Conservation (phyloP, 1,139 yeast genomes). For the Candida tropicalis region DNA sequence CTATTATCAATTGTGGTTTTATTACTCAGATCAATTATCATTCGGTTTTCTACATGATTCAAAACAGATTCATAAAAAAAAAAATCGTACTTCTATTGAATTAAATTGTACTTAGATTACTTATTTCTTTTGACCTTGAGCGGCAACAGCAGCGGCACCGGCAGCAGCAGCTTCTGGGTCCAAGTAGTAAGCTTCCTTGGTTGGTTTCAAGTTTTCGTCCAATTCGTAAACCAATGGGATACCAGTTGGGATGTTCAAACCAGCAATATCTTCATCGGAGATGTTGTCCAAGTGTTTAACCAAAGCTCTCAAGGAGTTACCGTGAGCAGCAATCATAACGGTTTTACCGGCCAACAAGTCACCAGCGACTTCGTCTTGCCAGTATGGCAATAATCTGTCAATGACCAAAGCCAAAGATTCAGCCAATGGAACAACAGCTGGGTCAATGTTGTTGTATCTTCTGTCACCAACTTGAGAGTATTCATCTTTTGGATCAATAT, state of each 20-base stretch:
- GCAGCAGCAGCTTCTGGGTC: constrained; percentile 99
- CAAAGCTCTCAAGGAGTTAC: constrained; percentile 96
- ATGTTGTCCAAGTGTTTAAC: constrained; percentile 96
- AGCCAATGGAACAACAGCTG: constrained; percentile 85
- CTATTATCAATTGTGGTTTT: no score
- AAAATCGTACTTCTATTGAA: background rate
- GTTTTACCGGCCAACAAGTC: constrained; percentile 87
- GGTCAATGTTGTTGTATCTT: constrained; percentile 84
- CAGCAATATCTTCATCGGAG: constrained; percentile 91
- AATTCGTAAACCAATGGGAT: constrained; percentile 97
- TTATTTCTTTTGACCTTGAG: constrained; percentile 73
- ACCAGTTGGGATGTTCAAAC: constrained; percentile 97
- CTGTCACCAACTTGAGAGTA: constrained; percentile 85
- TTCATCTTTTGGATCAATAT: constrained; percentile 73
- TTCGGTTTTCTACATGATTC: no score
- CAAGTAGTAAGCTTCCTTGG: constrained; percentile 92
- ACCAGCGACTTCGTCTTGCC: constrained; percentile 91
- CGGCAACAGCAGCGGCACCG: constrained; percentile 99
- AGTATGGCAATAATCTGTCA: constrained; percentile 96
- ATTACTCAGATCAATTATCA: no score
- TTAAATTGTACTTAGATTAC: background rate
- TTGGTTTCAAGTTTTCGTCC: constrained; percentile 84
- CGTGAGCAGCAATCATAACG: constrained; percentile 95
- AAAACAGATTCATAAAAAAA: background rate
- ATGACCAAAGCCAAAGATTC: constrained; percentile 95